phyloP scores from a whole-genome alignment of 805 yeast genomes.

The Kuraishia molischiana region DNA sequence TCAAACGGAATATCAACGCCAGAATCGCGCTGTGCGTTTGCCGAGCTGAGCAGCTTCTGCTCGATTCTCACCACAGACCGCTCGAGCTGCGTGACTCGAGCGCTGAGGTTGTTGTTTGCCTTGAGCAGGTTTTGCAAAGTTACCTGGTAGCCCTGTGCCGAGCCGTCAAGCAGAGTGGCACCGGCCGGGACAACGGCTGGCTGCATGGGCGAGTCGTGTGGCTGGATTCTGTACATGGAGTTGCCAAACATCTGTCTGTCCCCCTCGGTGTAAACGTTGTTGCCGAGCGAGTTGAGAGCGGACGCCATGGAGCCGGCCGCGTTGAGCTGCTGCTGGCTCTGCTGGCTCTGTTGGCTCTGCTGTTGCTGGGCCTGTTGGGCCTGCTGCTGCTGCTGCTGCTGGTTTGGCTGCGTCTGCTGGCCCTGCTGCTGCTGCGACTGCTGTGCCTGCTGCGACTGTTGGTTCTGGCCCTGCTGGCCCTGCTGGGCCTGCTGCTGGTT shows the following conservation, averaged over 20 bases:
- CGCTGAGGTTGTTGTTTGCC: neutral
- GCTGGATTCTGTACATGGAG: neutral
- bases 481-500: neutral
- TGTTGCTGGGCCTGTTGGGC: neutral
- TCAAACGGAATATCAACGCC: conserved; percentile 20
- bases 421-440: neutral
- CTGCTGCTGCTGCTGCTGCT: conserved; percentile 1
- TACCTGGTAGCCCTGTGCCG: conserved; percentile 4
- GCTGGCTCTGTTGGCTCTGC: neutral
- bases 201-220: neutral
- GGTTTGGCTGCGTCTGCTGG: neutral
- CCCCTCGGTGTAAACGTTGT: neutral
- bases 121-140: neutral
- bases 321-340: conserved; percentile 1
- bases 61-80: conserved; percentile 13
- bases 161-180: neutral
- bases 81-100: conserved; percentile 9
- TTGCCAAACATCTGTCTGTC: neutral
- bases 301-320: neutral
- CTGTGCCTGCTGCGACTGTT: neutral
- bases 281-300: neutral
- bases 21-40: conserved; percentile 17
- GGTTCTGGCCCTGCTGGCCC: conserved; percentile 1
- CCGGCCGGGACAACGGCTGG: neutral
- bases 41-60: conserved; percentile 15